Base-by-base conservation (phyloP, 169 alveolate genomes). In the Plasmodium yoelii region DNA sequence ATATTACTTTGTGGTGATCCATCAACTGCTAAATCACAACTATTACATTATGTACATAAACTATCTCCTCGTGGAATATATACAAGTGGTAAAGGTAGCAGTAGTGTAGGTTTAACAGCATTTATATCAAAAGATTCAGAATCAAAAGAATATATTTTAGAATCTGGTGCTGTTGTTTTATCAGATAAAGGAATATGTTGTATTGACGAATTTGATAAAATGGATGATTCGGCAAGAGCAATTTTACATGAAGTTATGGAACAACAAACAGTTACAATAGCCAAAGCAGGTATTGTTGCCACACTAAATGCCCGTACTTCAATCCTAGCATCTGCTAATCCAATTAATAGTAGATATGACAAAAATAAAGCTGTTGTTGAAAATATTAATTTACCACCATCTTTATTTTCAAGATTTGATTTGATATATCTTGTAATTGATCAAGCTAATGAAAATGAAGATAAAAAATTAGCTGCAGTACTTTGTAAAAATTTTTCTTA, bases 171-270 rank as follows among this genome's bases (percentile, higher is more conserved):
- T 19, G 95, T 99, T 39, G 99, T 99, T 10, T 95, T 99, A 59
- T 96, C 99, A 46, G 99, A 99, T 75, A 92, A 96, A 34, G 99
- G 99, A 46, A 97, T 99, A 19, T 99, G 99, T 87, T 99, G 99
- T 92, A 99, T 99, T 88, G 99, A 99, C 94, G 99, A 99, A 92
- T 98, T 99, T 93, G 99, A 99, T 94, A 99, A 99, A 95, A 98
- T 98, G 99, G 99, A 98, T 75, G 99, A 98, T 57, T 96, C 96
- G 56, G 98, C 99, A n/a, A 95, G 99, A 88, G 98, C 99, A 18
- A 98, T 98, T 51, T 93, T 98, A 64, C 99, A 98, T 91, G 99
- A 98, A 95, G 99, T 98, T 7, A 99, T 99, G 99, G 99, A 99
- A 93, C 99, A 98, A 93, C 99, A 99, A 95, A 98, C 99, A 1